Evolutionary conservation across 768 basidiomycete species (phyloP), one percentile per base, ranked within the genome.

Genomic region (Vararia minispora): DNA sequence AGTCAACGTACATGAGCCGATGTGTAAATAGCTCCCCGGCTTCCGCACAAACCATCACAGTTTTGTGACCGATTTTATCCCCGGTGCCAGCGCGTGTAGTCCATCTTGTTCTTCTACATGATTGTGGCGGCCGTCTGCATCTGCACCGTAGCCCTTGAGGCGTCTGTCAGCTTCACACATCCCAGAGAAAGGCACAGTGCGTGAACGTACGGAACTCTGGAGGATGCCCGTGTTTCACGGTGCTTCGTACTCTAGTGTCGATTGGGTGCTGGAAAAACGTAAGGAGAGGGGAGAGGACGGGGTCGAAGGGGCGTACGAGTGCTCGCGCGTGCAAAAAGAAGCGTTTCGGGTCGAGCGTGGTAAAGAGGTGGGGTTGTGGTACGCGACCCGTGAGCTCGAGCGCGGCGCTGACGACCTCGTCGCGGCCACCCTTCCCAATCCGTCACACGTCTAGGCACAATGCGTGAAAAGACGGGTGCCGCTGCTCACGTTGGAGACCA

Each of bases 321-420:
- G 79, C 54, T 94, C 88, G 40, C 83, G 57, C 67, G 58, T 94
- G 86, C 11, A 72, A 64, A 33, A 94, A 63, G 0, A 92, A 58
- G 41, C 74, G 76, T 60, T 94, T 95, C 5, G 86, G 78, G 1
- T 80, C 75, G 0, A 69, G 46, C 0, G 86, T 75, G 0, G 89
- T 90, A 3, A 92, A 60, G 0, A 90, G 90, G 24, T 78, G 81
- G 60, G 91, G 91, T 14, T 48, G 44, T 24, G 83, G 81, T 21
- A 91, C 81, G 1, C 67, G 51, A 40, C 60, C 59, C 0, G 83
- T 88, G 11, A 83, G 60, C 12, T 70, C 63, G n/a, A 89, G 42
- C 0, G 87, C 84, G 1, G 70, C 76, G 4, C 58, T 54, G 4
- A 82, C 56, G 0, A 92, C 90, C 29, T 75, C 80, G 0, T 71